Conservation (phyloP, 441 rosid genomes). For the Erysimum cheiri region DNA sequence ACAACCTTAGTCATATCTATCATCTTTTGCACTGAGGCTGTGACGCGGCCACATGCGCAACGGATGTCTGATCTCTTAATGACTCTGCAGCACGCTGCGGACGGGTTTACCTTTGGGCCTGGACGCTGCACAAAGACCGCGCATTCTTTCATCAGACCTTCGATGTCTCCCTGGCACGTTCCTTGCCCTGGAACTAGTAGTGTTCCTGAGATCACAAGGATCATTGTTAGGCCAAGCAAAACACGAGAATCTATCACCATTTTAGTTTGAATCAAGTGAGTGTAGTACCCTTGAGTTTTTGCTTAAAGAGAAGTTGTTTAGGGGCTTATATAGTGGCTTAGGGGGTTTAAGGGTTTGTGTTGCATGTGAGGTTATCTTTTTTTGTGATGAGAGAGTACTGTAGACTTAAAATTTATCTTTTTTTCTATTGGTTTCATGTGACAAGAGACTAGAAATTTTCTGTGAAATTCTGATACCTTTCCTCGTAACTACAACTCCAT, state of each 20-base stretch:
- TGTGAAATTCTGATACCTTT: slow-evolving; percentile 27
- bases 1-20: slow-evolving; percentile 46
- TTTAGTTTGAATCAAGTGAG: not conserved
- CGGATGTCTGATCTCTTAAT: slow-evolving; percentile 40
- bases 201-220: slow-evolving; percentile 35
- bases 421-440: slow-evolving; percentile 42
- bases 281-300: slow-evolving; percentile 9
- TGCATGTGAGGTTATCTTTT: slow-evolving; percentile 22
- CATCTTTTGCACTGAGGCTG: slow-evolving; percentile 38
- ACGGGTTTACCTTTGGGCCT: slow-evolving; percentile 42
- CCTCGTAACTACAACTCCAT: slow-evolving; percentile 39
- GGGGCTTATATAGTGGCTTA: slow-evolving; percentile 1
- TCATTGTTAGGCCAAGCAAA: slow-evolving; percentile 33
- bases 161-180: slow-evolving; percentile 45
- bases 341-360: slow-evolving; percentile 15
- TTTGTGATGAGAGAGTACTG: slow-evolving; percentile 2
- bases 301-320: not conserved
- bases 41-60: slow-evolving; percentile 41
- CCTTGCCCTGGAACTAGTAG: slow-evolving; percentile 35
- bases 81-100: slow-evolving; percentile 37
- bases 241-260: slow-evolving; percentile 18
- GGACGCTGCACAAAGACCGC: slow-evolving; percentile 45
- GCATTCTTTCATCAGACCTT: slow-evolving; percentile 47
- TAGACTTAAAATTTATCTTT: not conserved
- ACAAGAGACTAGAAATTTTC: slow-evolving; percentile 4